Percentiles rank a stretch among this genome's conserved stretches.
phyloP scores from a whole-genome alignment of 2,329 filamentous ascomycete species.

The Fusarium sarcochroum region DNA sequence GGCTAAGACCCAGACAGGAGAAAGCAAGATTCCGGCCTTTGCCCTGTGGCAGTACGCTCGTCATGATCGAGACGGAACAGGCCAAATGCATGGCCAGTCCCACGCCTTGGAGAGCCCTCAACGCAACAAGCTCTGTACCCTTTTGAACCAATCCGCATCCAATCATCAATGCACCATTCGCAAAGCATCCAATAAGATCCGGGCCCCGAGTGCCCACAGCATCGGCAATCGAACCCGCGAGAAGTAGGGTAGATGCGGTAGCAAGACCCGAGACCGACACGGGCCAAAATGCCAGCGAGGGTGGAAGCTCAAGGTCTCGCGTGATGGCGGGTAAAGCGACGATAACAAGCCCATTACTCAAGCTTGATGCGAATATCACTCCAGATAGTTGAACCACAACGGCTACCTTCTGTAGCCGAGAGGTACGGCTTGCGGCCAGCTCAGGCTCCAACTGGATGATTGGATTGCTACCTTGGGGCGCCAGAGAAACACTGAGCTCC shows the following conservation, averaged over 20 bases:
- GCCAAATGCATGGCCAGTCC: constrained; percentile 53
- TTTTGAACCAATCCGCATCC: constrained; percentile 49
- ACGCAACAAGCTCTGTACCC: constrained; percentile 52
- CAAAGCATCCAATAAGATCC: constrained; percentile 52
- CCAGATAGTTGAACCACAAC: constrained; percentile 22
- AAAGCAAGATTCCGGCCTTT: constrained; percentile 58
- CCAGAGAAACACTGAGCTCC: too few relatives aligned
- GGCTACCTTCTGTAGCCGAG: too few relatives aligned
- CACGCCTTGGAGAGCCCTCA: constrained; percentile 57
- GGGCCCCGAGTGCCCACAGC: constrained; percentile 52
- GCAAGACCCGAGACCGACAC: constrained; percentile 54
- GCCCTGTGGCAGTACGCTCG: constrained; percentile 50
- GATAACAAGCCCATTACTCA: constrained; percentile 50
- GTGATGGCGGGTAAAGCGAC: constrained; percentile 59
- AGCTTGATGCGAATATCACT: constrained; percentile 39
- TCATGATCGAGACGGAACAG: constrained; percentile 54
- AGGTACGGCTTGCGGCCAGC: too few relatives aligned
- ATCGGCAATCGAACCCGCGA: constrained; percentile 57
- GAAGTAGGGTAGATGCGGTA: constrained; percentile 53
- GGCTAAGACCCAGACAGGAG: constrained; percentile 59
- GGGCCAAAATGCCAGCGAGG: constrained; percentile 56
- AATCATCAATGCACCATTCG: constrained; percentile 49
- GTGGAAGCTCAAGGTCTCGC: constrained; percentile 51
- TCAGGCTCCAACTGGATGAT: too few relatives aligned
- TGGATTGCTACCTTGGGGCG: too few relatives aligned